Conservation (phyloP, 306 rosid genomes). For the Parietaria judaica region DNA sequence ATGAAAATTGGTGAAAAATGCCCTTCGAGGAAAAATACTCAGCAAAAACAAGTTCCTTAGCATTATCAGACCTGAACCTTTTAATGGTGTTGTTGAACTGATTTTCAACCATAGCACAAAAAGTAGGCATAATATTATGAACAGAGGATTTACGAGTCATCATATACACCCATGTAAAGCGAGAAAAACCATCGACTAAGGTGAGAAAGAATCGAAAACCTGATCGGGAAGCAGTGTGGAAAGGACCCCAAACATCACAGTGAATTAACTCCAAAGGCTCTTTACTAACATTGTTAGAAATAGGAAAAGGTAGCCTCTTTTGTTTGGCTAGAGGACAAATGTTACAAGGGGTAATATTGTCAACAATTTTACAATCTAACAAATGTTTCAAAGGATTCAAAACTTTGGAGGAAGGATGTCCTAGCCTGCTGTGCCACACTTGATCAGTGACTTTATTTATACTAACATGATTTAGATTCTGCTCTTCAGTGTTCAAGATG, state of each 20-base stretch:
- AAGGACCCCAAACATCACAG: neutral
- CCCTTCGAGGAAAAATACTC: too few relatives aligned
- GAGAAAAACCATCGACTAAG: neutral
- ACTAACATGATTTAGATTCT: too few relatives aligned
- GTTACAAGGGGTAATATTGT: neutral
- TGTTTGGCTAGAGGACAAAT: neutral
- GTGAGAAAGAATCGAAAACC: neutral
- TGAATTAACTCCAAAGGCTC: neutral
- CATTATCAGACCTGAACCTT: neutral
- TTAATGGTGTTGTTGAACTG: neutral
- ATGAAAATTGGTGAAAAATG: too few relatives aligned
- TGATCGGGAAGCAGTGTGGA: neutral
- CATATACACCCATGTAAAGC: neutral
- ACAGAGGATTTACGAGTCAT: neutral
- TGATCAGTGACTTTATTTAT: too few relatives aligned
- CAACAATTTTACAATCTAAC: too few relatives aligned
- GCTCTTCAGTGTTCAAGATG: too few relatives aligned
- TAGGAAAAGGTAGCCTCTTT: neutral
- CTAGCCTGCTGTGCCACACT: neutral
- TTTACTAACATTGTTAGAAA: neutral
- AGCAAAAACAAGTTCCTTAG: neutral
- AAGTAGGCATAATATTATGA: neutral
- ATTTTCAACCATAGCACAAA: neutral
- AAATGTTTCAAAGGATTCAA: neutral
- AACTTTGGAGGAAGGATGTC: neutral